Percentiles rank a stretch among this genome's conserved stretches.
Evolutionary conservation across 2,329 filamentous ascomycete genomes (phyloP).

Genomic region (Epichloe scottii): DNA sequence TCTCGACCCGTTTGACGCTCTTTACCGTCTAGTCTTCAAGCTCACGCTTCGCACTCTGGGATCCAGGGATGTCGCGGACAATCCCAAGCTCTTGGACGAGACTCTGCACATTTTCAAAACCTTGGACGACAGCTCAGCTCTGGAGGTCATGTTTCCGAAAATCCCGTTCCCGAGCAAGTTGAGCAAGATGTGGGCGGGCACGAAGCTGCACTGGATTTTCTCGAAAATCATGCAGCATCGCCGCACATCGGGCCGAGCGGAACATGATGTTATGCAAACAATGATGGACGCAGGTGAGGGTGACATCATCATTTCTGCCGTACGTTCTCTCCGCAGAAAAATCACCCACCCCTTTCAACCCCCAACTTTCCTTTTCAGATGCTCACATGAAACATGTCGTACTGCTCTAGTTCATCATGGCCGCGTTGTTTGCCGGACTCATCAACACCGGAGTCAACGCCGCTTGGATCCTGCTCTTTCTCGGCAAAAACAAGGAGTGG

Average conservation of each 20-base stretch:
- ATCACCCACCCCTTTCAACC: too few relatives aligned
- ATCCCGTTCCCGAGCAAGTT: conserved; percentile 32
- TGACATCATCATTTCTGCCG: conserved; percentile 28
- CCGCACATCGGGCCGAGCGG: conserved; percentile 25
- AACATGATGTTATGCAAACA: conserved; percentile 39
- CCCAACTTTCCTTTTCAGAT: too few relatives aligned
- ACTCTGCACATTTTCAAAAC: conserved; percentile 32
- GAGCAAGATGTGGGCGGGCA: conserved; percentile 30
- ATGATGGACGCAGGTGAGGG: conserved; percentile 38
- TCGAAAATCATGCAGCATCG: conserved; percentile 34
- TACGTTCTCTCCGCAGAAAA: conserved; percentile 11
- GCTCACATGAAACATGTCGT: too few relatives aligned
- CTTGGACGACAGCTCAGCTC: conserved; percentile 31
- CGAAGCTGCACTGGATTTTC: conserved; percentile 35
- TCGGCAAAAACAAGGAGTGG: conserved; percentile 35
- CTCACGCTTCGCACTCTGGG: conserved; percentile 46
- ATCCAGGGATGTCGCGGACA: conserved; percentile 38
- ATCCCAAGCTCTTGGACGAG: conserved; percentile 26
- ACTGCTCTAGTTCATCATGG: conserved; percentile 33
- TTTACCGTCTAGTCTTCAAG: conserved; percentile 40
- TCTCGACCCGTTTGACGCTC: conserved; percentile 38
- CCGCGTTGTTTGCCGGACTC: conserved; percentile 41
- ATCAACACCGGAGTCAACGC: conserved; percentile 45
- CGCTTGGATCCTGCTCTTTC: conserved; percentile 37
- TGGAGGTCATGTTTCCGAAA: conserved; percentile 39